Base-by-base conservation (phyloP, 2,329 filamentous ascomycete genomes). In the Aspergillus sp. region DNA sequence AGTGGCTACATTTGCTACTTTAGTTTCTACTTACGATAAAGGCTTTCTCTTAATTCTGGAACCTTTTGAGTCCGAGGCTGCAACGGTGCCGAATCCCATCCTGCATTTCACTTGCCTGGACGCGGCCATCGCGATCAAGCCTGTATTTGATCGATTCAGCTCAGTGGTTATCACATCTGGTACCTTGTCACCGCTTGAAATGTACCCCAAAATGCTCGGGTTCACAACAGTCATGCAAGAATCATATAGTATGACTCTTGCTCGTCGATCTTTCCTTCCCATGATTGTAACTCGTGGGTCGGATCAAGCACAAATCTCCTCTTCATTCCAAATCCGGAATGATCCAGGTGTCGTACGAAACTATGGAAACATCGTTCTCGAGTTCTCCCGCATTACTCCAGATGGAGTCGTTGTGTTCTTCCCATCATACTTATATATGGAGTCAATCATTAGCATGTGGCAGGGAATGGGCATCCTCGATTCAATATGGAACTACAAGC, bases 371-470 rank as follows among this genome's bases (percentile, higher is more conserved):
- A 82, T 99, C 2, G 80, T 99, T 33, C 95, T 93, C 7, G 95
- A 99, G 72, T 98, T 99, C 72, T 90, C 92, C 54, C 96, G 93
- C 73, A 88, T 98, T 63, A 99, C 95, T 0, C 96, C 95, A 0
- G 95, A 99, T 68, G 95, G 95, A 33, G 88, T 99, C 75, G 95
- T 99, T n/a, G 95, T 99, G 40, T 99, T 99, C 81, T 99, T 99
- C 73, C 96, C 95, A 0, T 96, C 92, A 0, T 99, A 99, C 68
- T 83, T 99, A 1, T 99, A 99, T 78, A 98, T 99, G 95, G 95
- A 99, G 73, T 95, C 89, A 52, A 98, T 98, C 72, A 97, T 99
- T 73, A 93, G 89, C 73, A 96, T 96, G 87, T 99, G 95, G 95
- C 95, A 99, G 74, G 92, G 91, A 55, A 98, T 98, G 93, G 92